These are phyloP conservation scores for Hemisphaericaspora xylanilytica DNA, from an alignment of 1,139 yeast genomes.

Conservation along the genomic window DNA sequence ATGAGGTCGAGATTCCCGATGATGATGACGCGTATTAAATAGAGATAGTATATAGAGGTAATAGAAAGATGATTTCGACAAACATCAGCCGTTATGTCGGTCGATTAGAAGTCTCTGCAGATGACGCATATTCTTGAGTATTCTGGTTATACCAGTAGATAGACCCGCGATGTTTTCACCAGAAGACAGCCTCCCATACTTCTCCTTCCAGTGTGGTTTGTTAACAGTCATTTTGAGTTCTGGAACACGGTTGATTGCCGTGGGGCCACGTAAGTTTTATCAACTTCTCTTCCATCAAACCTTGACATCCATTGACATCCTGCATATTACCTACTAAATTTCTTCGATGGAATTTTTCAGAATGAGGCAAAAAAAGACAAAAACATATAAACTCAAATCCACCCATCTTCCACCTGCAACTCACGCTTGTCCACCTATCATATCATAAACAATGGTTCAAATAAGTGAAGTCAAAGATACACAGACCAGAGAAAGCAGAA, in stretches of 20 bases:
- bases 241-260: too few species aligned
- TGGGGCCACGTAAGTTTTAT: too few species aligned
- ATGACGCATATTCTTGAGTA: neutral
- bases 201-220: too few species aligned
- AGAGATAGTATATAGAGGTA: constrained; percentile 1
- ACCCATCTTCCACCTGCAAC: neutral
- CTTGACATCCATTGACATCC: neutral
- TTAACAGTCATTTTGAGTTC: too few species aligned
- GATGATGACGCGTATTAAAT: constrained; percentile 11
- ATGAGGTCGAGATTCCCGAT: constrained; percentile 63
- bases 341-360: neutral
- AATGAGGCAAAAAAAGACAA: neutral
- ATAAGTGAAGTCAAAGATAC: constrained; percentile 76
- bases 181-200: too few species aligned
- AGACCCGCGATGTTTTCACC: too few species aligned
- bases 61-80: too few species aligned
- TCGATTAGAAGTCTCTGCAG: too few species aligned
- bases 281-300: too few species aligned
- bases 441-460: constrained; percentile 57
- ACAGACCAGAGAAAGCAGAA: constrained; percentile 61
- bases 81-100: too few species aligned
- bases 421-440: neutral
- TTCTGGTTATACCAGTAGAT: too few species aligned
- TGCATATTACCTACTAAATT: neutral
- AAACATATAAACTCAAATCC: neutral